These are phyloP conservation scores for Skeletonema marinoi DNA, from an alignment of 108 stramenopile genomes.

Conservation along the genomic window DNA sequence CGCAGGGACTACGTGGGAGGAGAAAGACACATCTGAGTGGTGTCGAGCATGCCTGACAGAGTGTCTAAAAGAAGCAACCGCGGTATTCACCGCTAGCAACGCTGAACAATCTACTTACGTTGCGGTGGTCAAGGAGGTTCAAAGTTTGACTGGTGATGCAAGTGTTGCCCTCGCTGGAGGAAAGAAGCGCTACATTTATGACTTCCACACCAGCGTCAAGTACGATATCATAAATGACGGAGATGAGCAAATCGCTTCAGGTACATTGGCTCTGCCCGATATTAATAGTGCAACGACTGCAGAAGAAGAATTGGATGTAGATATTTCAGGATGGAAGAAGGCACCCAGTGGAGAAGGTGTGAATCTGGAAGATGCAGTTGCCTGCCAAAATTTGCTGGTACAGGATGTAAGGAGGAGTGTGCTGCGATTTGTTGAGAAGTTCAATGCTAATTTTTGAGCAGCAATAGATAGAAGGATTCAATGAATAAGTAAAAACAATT, in stretches of 20 bases:
- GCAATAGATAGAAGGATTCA: neutral
- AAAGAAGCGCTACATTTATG: slow-evolving; percentile 94
- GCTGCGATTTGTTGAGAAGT: slow-evolving; percentile 69
- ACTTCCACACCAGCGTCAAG: slow-evolving; percentile 70
- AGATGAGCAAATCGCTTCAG: slow-evolving; percentile 66
- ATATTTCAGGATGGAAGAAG: slow-evolving; percentile 71
- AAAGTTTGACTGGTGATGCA: slow-evolving; percentile 90
- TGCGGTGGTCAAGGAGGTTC: slow-evolving; percentile 57
- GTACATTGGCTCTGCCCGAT: slow-evolving; percentile 72
- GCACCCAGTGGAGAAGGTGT: slow-evolving; percentile 31
- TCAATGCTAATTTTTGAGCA: slow-evolving; percentile 58
- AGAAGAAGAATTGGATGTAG: slow-evolving; percentile 73
- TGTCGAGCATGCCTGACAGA: slow-evolving; percentile 56
- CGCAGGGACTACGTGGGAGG: slow-evolving; percentile 94
- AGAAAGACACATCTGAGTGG: slow-evolving; percentile 88
- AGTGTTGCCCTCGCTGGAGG: slow-evolving; percentile 90
- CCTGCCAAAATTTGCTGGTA: slow-evolving; percentile 48
- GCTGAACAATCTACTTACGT: slow-evolving; percentile 14
- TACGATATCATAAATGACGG: slow-evolving; percentile 70
- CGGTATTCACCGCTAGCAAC: slow-evolving; percentile 10
- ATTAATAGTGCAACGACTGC: slow-evolving; percentile 64
- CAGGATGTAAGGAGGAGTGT: slow-evolving; percentile 67
- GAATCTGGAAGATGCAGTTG: slow-evolving; percentile 24
- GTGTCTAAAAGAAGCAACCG: slow-evolving; percentile 53
- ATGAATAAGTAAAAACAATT: neutral